Base-by-base conservation (phyloP, 2,329 filamentous ascomycete genomes). In the Acrodontium crateriforme region DNA sequence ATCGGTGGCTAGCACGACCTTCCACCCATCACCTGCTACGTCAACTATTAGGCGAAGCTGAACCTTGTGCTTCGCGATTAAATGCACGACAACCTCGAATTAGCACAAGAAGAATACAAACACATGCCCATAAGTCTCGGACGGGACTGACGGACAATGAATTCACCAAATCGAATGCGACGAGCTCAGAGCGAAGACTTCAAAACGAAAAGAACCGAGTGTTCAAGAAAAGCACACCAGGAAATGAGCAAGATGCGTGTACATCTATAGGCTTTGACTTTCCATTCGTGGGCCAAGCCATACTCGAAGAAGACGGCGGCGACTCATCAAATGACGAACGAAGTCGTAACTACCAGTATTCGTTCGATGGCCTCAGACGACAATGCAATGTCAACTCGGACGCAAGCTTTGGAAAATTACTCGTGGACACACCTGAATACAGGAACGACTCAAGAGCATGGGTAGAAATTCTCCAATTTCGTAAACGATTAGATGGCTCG, bases 1-100 rank as follows among this genome's bases (percentile, higher is more conserved):
- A 58, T 40, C 51, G 52, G 50, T 58, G 60, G 47, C 54, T 62
- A 48, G 56, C 51, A 42, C 53, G 53, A 50, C 55, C 57, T 38
- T 53, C 56, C 41, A 54, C 56, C 35, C 44, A 58, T 37, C 44
- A 49, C 50, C 43, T 54, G 24, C 46, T 58, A 15, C 52, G 54
- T 30, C 37, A 40, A 27, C 37, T 56, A 9, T 23, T 45, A 12
- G 34, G 15, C 27, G 20, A 12, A 17, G 8, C 4, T 8, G 20
- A 8, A 22, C 20, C 10, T n/a, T 22, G 10, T 22, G 20, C 20
- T 22, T 22, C 20, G 20, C 20, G 4, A 22, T 10, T 4, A 22
- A 22, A 12, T n/a, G n/a, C n/a, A n/a, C n/a, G n/a, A n/a, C n/a
- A n/a, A n/a, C n/a, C n/a, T n/a, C n/a, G n/a, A n/a, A n/a, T n/a